Percentiles rank a stretch among this genome's conserved stretches.
These are phyloP conservation scores for Paecilomyces variotii DNA, from an alignment of 2,329 filamentous ascomycete genomes.

Conservation along the genomic window DNA sequence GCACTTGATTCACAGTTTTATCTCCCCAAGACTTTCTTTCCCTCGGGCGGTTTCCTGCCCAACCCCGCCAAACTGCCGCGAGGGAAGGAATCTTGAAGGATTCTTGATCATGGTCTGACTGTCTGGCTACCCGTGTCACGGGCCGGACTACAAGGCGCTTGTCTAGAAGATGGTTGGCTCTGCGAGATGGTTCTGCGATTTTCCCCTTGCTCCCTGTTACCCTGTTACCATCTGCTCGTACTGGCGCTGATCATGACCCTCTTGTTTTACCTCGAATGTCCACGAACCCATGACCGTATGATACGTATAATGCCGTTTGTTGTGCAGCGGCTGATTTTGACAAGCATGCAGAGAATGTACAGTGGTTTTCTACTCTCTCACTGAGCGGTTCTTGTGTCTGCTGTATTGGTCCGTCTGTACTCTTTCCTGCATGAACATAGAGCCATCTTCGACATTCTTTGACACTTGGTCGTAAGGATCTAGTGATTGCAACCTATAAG, in stretches of 20 bases:
- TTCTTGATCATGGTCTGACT: constrained; percentile 9
- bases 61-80: neutral
- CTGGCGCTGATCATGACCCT: constrained; percentile 2
- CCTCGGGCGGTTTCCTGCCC: neutral
- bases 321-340: constrained; percentile 2
- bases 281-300: constrained; percentile 26
- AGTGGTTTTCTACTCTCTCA: constrained; percentile 8
- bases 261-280: constrained; percentile 12
- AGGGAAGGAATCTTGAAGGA: neutral
- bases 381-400: neutral
- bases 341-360: constrained; percentile 11
- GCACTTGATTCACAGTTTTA: neutral
- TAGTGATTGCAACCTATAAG: no score
- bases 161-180: neutral
- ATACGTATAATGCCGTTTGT: constrained; percentile 25
- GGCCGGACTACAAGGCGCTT: neutral
- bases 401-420: neutral
- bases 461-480: no score
- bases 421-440: neutral
- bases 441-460: neutral
- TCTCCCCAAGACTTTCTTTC: neutral
- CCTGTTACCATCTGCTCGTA: constrained; percentile 1
- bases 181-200: neutral
- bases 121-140: neutral
- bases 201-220: neutral